phyloP scores from a whole-genome alignment of 352 stramenopile species.

The Pythium sukuiense region DNA sequence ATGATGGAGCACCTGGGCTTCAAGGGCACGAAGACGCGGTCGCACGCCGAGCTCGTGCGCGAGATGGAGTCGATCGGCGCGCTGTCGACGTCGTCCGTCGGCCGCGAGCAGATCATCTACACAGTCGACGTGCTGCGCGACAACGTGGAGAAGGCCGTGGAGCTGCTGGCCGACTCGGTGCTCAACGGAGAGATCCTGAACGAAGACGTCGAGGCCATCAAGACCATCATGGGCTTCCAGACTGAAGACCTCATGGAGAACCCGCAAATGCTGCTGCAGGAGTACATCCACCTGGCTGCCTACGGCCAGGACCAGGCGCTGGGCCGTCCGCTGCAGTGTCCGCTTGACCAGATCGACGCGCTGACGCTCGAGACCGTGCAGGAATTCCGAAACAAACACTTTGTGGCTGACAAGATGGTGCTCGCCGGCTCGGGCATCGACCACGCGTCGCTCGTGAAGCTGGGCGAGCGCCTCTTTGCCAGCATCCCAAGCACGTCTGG shows the following conservation, averaged over 20 bases:
- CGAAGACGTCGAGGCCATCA: slow-evolving; percentile 92
- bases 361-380: slow-evolving; percentile 75
- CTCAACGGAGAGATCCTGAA: slow-evolving; percentile 72
- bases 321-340: slow-evolving; percentile 79
- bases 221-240: slow-evolving; percentile 94
- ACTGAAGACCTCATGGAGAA: slow-evolving; percentile 91
- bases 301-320: slow-evolving; percentile 75
- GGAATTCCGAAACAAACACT: slow-evolving; percentile 72
- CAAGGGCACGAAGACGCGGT: slow-evolving; percentile 89
- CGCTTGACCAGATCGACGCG: slow-evolving; percentile 73
- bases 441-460: slow-evolving; percentile 91
- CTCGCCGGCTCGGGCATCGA: slow-evolving; percentile 93
- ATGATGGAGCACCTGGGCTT: slow-evolving; percentile 95
- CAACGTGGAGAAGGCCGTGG: slow-evolving; percentile 89
- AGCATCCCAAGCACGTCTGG: slow-evolving; percentile 36
- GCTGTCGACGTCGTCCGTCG: slow-evolving; percentile 88
- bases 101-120: slow-evolving; percentile 96
- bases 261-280: slow-evolving; percentile 74
- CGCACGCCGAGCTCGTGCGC: slow-evolving; percentile 83
- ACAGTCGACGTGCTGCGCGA: slow-evolving; percentile 96
- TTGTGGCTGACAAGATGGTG: slow-evolving; percentile 91
- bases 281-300: slow-evolving; percentile 88
- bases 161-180: slow-evolving; percentile 90
- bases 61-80: slow-evolving; percentile 94
- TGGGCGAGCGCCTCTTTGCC: slow-evolving; percentile 91